Evolutionary conservation across 805 yeast species (phyloP).

Genomic region (Sugiyamaella mastotermitis): DNA sequence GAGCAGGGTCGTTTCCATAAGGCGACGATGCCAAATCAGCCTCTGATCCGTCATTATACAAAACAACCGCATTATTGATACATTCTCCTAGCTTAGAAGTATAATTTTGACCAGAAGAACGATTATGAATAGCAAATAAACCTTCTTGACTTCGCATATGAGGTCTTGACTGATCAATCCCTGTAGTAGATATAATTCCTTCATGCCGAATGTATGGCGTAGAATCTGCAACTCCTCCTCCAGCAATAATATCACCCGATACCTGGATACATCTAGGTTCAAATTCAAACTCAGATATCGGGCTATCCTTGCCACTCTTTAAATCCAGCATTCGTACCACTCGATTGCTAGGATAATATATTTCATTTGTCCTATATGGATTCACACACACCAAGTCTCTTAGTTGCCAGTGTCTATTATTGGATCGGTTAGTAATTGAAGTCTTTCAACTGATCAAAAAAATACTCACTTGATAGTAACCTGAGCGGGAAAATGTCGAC

Average conservation of each 20-base stretch:
- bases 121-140: conserved; percentile 51
- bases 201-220: conserved; percentile 29
- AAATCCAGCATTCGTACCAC: conserved; percentile 43
- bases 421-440: not conserved
- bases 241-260: conserved; percentile 41
- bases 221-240: conserved; percentile 46
- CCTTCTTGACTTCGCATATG: conserved; percentile 47
- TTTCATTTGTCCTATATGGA: conserved; percentile 30
- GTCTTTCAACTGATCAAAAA: not conserved
- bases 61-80: conserved; percentile 70
- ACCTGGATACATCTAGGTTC: conserved; percentile 68
- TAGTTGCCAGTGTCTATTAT: conserved; percentile 64
- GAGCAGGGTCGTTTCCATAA: too few species aligned
- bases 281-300: conserved; percentile 49
- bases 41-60: conserved; percentile 29
- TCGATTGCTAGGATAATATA: conserved; percentile 56
- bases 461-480: conserved; percentile 25
- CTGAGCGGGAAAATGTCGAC: conserved; percentile 20
- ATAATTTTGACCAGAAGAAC: conserved; percentile 40
- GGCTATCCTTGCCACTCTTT: conserved; percentile 31
- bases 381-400: conserved; percentile 62
- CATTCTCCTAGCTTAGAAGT: conserved; percentile 66
- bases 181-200: conserved; percentile 63
- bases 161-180: too few species aligned
- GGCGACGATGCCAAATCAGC: conserved; percentile 21